These are phyloP conservation scores for Comarum palustre DNA, from an alignment of 306 rosid genomes.

Conservation along the genomic window DNA sequence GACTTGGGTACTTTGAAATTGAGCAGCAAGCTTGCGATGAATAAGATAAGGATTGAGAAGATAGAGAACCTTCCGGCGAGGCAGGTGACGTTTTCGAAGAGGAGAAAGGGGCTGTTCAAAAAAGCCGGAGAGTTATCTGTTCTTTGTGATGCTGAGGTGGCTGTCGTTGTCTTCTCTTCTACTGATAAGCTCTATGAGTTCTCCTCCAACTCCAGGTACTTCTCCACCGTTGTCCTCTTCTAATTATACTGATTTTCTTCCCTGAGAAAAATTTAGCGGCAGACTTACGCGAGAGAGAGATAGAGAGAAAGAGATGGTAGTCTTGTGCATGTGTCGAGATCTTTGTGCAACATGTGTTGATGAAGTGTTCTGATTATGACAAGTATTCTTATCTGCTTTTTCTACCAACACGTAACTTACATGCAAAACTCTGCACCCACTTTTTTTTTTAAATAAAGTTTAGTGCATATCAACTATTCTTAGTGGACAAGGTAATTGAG, in stretches of 20 bases:
- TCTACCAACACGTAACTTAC: neutral
- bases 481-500: neutral
- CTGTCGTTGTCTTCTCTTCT: slow-evolving; percentile 42
- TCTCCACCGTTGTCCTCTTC: neutral
- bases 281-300: neutral
- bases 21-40: slow-evolving; percentile 20
- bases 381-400: neutral
- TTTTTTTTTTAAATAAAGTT: too few relatives aligned
- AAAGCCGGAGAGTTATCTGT: slow-evolving; percentile 46
- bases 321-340: neutral
- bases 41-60: slow-evolving; percentile 41
- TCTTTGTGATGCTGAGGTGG: slow-evolving; percentile 42
- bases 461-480: neutral
- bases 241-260: neutral
- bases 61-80: slow-evolving; percentile 43
- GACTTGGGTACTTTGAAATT: neutral
- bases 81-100: too few relatives aligned
- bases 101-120: slow-evolving; percentile 39
- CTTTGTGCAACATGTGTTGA: neutral
- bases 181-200: slow-evolving; percentile 39
- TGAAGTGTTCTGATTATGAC: neutral
- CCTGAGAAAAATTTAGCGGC: neutral
- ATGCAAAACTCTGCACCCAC: neutral
- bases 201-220: slow-evolving; percentile 34
- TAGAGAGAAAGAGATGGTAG: too few relatives aligned